Conservation (phyloP, 2,329 filamentous ascomycete species). For the Thielaviopsis musarum region DNA sequence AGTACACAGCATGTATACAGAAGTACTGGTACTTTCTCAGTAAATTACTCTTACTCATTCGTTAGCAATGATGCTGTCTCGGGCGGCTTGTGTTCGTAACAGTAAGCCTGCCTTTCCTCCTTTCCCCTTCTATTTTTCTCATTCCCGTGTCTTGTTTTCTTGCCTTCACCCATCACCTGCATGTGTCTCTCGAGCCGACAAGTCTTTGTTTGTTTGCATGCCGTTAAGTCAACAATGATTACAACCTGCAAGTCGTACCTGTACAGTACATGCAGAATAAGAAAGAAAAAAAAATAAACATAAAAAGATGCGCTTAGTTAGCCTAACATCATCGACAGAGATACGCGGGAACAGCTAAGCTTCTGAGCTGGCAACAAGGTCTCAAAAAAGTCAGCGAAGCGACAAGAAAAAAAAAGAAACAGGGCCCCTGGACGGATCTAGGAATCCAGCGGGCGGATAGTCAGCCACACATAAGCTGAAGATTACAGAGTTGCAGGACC, state of each 20-base stretch:
- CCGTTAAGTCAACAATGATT: no score
- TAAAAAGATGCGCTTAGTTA: neutral
- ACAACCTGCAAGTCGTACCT: neutral
- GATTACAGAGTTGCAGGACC: neutral
- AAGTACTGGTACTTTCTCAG: neutral
- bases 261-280: neutral
- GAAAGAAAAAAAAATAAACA: neutral
- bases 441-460: neutral
- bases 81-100: no score
- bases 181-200: neutral
- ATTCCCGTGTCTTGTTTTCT: neutral
- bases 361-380: neutral
- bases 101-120: no score
- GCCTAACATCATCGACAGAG: neutral
- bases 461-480: neutral
- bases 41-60: no score
- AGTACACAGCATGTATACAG: no score
- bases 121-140: neutral
- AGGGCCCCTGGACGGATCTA: neutral
- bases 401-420: neutral
- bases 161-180: neutral
- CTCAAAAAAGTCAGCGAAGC: neutral
- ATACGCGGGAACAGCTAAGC: neutral
- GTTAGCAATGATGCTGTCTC: no score
- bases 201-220: neutral